Evolutionary conservation across 805 yeast genomes (phyloP).

Genomic region (Clavispora santaluciae): DNA sequence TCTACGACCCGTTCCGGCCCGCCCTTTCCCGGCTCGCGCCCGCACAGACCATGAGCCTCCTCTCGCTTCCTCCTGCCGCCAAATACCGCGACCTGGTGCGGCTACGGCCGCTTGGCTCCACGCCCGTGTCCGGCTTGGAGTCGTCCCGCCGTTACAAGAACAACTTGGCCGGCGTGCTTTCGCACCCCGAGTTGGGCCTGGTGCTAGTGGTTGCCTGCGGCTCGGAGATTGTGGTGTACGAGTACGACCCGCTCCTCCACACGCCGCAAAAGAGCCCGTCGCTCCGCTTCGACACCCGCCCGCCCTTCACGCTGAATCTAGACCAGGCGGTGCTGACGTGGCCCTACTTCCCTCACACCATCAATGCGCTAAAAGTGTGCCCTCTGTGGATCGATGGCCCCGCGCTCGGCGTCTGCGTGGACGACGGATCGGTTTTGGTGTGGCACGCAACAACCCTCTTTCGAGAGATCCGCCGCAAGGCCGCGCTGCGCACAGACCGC

Average conservation of each 20-base stretch:
- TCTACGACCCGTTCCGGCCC: constrained; percentile 3
- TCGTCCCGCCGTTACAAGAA: constrained; percentile 37
- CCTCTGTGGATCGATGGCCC: constrained; percentile 33
- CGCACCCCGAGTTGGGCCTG: constrained; percentile 12
- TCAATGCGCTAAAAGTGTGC: constrained; percentile 44
- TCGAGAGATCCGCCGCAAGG: constrained; percentile 5
- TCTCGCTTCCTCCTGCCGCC: constrained; percentile 28
- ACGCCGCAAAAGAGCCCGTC: constrained; percentile 22
- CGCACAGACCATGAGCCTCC: constrained; percentile 15
- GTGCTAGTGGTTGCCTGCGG: constrained; percentile 28
- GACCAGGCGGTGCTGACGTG: constrained; percentile 45
- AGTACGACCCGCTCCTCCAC: constrained; percentile 23
- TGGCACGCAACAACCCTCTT: constrained; percentile 27
- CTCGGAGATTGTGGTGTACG: constrained; percentile 32
- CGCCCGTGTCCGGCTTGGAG: constrained; percentile 17
- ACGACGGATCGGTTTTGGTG: constrained; percentile 50
- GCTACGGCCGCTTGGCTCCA: constrained; percentile 21
- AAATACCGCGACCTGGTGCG: constrained; percentile 31
- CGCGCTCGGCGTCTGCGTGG: constrained; percentile 46
- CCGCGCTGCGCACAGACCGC: constrained; percentile 2
- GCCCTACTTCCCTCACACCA: constrained; percentile 52
- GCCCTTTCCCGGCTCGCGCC: constrained; percentile 14
- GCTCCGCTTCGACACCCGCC: constrained; percentile 39
- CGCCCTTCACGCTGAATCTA: constrained; percentile 33
- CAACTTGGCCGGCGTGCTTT: constrained; percentile 27